phyloP scores from a whole-genome alignment of 2,329 filamentous ascomycete species.

The Knufia petricola region DNA sequence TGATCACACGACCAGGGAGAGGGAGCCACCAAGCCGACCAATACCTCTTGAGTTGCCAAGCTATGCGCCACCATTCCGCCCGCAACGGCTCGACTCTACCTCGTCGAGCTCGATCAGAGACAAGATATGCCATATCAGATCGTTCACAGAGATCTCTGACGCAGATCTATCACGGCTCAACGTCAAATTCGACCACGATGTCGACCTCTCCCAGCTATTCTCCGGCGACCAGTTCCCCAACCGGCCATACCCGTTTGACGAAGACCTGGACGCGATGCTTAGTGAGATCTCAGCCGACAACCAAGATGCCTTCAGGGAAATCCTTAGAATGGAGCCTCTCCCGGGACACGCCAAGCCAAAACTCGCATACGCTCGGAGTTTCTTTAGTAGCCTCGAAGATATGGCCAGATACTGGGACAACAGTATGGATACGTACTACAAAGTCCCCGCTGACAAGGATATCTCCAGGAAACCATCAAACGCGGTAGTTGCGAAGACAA shows the following conservation, averaged over 20 bases:
- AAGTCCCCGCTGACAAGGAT: constrained; percentile 27
- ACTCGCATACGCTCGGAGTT: constrained; percentile 49
- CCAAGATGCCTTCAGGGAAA: constrained; percentile 47
- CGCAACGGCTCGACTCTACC: constrained; percentile 27
- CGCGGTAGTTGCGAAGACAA: background rate
- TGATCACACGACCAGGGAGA: constrained; percentile 29
- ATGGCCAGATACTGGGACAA: constrained; percentile 56
- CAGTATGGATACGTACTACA: constrained; percentile 48
- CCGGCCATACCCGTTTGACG: constrained; percentile 30
- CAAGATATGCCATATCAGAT: constrained; percentile 35
- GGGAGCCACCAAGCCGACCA: constrained; percentile 40
- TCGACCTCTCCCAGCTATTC: constrained; percentile 30
- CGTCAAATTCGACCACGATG: constrained; percentile 29
- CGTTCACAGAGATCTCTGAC: constrained; percentile 32
- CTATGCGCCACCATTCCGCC: constrained; percentile 32
- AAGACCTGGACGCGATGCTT: constrained; percentile 23
- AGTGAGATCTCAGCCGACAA: constrained; percentile 46
- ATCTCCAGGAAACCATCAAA: constrained; percentile 15
- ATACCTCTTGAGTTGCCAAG: constrained; percentile 45
- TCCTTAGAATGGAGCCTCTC: constrained; percentile 39
- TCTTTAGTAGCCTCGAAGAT: constrained; percentile 50
- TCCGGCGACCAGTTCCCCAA: constrained; percentile 27
- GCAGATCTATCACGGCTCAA: constrained; percentile 35
- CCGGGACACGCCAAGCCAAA: constrained; percentile 39
- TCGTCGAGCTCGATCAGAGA: constrained; percentile 33